Conservation (phyloP, 768 basidiomycete genomes). For the Arthromyces matolae region DNA sequence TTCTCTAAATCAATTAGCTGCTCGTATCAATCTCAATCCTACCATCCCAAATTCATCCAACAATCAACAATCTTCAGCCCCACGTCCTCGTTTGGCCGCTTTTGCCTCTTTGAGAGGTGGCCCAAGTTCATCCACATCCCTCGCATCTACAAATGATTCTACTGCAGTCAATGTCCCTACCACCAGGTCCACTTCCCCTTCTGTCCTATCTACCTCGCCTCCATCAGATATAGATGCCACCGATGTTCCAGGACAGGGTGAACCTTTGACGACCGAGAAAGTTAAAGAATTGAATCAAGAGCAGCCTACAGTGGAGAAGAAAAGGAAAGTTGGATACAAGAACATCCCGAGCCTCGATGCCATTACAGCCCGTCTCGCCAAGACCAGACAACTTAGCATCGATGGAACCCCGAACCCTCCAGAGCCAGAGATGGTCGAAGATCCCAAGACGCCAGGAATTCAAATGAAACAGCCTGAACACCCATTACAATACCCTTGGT, state of each 20-base stretch:
- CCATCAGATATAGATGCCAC: constrained; percentile 39
- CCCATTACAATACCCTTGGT: constrained; percentile 84
- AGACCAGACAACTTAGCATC: constrained; percentile 60
- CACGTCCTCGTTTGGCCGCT: constrained; percentile 73
- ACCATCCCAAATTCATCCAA: constrained; percentile 22
- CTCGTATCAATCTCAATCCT: constrained; percentile 59
- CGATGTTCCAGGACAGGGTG: constrained; percentile 33
- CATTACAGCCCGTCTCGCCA: constrained; percentile 76
- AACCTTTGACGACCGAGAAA: constrained; percentile 62
- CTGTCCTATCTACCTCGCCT: constrained; percentile 43
- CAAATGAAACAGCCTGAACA: constrained; percentile 74
- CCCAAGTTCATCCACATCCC: constrained; percentile 50
- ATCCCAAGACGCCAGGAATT: constrained; percentile 78
- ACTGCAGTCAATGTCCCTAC: constrained; percentile 61
- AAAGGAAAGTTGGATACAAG: constrained; percentile 68
- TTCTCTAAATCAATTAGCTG: constrained; percentile 79
- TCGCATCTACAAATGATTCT: constrained; percentile 58
- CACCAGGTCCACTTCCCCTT: constrained; percentile 68
- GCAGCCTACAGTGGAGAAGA: constrained; percentile 35
- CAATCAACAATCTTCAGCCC: constrained; percentile 27
- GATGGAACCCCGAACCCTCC: constrained; percentile 68
- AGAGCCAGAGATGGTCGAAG: constrained; percentile 74
- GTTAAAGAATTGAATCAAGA: constrained; percentile 64
- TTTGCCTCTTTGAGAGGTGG: constrained; percentile 64
- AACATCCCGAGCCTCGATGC: constrained; percentile 84